A percentile compares a stretch with the other conserved stretches of the same genome.
phyloP scores from a whole-genome alignment of 1,139 yeast genomes.

The Trichomonascaceae sp. region DNA sequence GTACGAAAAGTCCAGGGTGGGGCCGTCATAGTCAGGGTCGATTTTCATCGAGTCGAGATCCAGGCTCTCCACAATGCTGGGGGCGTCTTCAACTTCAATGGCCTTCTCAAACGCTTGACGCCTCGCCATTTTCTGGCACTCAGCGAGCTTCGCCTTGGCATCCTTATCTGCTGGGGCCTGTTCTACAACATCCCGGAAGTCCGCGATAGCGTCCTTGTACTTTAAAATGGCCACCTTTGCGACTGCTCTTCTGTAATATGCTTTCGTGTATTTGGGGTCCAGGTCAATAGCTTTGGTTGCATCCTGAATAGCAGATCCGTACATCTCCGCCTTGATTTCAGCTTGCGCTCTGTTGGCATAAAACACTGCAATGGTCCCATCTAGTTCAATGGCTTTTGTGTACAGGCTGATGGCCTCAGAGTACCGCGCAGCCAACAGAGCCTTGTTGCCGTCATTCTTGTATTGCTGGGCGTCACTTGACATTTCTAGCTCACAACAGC shows the following conservation, averaged over 20 bases:
- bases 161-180: conserved; percentile 57
- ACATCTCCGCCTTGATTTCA: conserved; percentile 71
- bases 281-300: conserved; percentile 57
- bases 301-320: conserved; percentile 72
- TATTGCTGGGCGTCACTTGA: conserved; percentile 11
- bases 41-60: conserved; percentile 33
- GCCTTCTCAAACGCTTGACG: conserved; percentile 78
- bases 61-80: conserved; percentile 31
- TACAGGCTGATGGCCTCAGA: conserved; percentile 59
- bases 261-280: conserved; percentile 61
- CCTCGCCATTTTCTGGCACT: conserved; percentile 55
- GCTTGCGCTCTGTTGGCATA: conserved; percentile 88
- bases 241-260: conserved; percentile 71
- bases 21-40: conserved; percentile 58
- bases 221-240: conserved; percentile 66
- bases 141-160: conserved; percentile 51
- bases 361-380: conserved; percentile 55
- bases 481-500: too few species aligned
- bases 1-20: conserved; percentile 32
- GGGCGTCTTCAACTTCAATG: conserved; percentile 55
- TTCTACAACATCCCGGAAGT: conserved; percentile 51
- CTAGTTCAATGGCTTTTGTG: conserved; percentile 63
- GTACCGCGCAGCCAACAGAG: conserved; percentile 48
- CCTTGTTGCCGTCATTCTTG: conserved; percentile 66
- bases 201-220: conserved; percentile 61